Evolutionary conservation across 177 flowering plant genomes (phyloP).

Genomic region (Tripterygium wilfordii): DNA sequence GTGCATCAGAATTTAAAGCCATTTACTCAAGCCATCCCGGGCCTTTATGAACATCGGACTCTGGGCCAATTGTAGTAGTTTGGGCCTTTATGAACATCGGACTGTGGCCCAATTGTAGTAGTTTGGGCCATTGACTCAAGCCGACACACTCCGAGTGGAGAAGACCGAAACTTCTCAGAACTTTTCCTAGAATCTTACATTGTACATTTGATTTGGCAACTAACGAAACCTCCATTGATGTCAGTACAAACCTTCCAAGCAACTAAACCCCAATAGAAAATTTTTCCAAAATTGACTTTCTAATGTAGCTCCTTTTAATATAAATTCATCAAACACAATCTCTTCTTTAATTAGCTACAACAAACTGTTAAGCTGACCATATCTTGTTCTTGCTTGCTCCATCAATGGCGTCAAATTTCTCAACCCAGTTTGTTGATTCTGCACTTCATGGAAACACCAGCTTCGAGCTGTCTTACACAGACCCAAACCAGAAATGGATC

Average conservation of each 20-base stretch:
- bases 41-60: no score
- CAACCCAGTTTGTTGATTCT: slow-evolving; percentile 31
- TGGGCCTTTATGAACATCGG: no score
- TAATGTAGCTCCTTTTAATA: no score
- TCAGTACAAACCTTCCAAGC: slow-evolving; percentile 3
- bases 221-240: background rate
- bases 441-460: slow-evolving; percentile 29
- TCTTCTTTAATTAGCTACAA: background rate
- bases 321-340: no score
- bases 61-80: no score
- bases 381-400: background rate
- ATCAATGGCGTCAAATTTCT: slow-evolving; percentile 20
- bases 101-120: no score
- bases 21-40: no score
- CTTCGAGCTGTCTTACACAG: slow-evolving; percentile 38
- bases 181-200: background rate
- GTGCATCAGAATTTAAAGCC: no score
- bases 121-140: no score
- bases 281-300: slow-evolving; percentile 1
- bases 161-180: no score
- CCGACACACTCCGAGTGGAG: no score
- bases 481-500: slow-evolving; percentile 43
- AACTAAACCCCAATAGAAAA: background rate
- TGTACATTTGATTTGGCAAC: no score
- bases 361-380: background rate